Evolutionary conservation across 2,329 filamentous ascomycete species (phyloP).

Genomic region (Xylariaceae sp.): DNA sequence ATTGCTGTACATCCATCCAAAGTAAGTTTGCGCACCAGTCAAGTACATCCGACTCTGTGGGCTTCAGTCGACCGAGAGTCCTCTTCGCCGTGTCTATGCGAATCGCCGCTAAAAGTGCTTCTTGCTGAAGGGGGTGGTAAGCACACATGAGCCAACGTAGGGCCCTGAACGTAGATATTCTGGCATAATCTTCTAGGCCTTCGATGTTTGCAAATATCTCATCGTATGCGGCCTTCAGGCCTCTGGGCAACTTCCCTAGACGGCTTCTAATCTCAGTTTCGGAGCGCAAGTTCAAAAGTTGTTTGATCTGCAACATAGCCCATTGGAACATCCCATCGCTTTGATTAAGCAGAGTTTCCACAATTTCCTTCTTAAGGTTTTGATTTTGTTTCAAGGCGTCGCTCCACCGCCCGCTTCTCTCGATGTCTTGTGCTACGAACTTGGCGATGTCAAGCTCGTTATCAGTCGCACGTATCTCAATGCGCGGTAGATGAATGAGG

Average conservation of each 20-base stretch:
- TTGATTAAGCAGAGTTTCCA: background rate
- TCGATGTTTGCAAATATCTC: conserved; percentile 5
- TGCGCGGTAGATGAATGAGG: conserved; percentile 2
- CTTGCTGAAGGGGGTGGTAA: background rate
- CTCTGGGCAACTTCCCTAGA: conserved; percentile 7
- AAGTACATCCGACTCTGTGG: conserved; percentile 3
- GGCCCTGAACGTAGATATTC: conserved; percentile 1
- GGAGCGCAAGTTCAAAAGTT: conserved; percentile 6
- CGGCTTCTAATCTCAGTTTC: conserved; percentile 2
- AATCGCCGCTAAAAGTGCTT: conserved; percentile 7
- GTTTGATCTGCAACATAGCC: conserved; percentile 9
- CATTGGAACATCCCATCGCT: conserved; percentile 16
- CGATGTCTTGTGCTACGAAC: conserved; percentile 10
- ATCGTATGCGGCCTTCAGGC: conserved; percentile 11
- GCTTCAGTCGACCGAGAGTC: background rate
- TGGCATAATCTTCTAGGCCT: background rate
- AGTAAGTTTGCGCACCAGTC: conserved; percentile 9
- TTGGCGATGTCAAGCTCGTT: conserved; percentile 8
- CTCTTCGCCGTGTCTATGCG: conserved; percentile 5
- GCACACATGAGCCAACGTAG: conserved; percentile 11
- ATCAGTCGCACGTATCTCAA: conserved; percentile 12
- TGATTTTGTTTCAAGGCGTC: background rate
- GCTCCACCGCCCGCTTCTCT: conserved; percentile 6
- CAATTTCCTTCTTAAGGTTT: conserved; percentile 5
- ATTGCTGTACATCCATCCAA: conserved; percentile 2